Percentiles rank a stretch among this genome's conserved stretches.
Conservation (phyloP, 148 eudicot genomes). For the Heliosperma pusillum region DNA sequence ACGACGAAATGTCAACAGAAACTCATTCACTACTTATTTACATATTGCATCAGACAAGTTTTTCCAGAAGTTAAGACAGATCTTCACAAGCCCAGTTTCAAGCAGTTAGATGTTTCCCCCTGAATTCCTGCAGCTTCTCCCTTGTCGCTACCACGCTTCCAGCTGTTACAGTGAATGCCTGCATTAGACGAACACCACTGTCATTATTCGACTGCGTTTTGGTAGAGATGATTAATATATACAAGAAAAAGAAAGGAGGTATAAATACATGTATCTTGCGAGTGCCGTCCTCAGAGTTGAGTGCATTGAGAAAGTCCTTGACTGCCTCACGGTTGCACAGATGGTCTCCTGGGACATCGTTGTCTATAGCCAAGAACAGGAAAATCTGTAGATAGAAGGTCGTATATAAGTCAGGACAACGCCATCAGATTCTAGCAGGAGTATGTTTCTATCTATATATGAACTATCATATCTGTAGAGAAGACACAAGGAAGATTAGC, state of each 20-base stretch:
- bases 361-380: conserved; percentile 17
- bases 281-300: conserved; percentile 14
- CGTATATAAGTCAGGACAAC: neutral
- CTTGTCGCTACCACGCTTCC: neutral
- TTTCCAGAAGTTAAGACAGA: neutral
- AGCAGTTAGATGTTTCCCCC: neutral
- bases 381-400: neutral
- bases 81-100: neutral
- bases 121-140: conserved; percentile 1
- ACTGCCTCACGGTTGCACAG: conserved; percentile 16
- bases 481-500: too few relatives aligned
- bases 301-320: conserved; percentile 14
- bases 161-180: neutral
- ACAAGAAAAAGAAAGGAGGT: neutral
- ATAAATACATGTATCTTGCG: neutral
- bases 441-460: neutral
- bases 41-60: neutral
- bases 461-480: too few relatives aligned
- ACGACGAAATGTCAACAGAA: neutral
- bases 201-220: neutral
- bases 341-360: neutral
- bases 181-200: neutral
- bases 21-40: neutral
- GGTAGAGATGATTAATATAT: neutral
- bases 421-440: neutral